Evolutionary conservation across 2,329 filamentous ascomycete species (phyloP).

Genomic region (Septoria linicola): DNA sequence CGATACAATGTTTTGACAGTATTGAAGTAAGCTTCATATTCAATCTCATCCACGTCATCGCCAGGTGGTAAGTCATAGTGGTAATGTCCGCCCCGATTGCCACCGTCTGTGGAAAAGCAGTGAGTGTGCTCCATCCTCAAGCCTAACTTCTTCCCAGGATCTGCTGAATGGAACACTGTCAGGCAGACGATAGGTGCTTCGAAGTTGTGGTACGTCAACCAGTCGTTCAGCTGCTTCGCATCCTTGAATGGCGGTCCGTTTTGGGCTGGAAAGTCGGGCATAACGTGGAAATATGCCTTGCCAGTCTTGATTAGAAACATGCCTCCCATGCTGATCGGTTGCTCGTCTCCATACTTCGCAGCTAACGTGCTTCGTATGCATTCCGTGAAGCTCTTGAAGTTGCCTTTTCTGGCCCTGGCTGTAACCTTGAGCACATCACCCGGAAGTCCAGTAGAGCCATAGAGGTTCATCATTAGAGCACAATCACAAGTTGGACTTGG

Average conservation of each 20-base stretch:
- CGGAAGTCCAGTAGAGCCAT: conserved; percentile 27
- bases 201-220: conserved; percentile 35
- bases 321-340: conserved; percentile 31
- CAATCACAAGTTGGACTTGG: conserved; percentile 30
- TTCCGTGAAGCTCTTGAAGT: conserved; percentile 32
- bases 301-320: conserved; percentile 33
- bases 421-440: conserved; percentile 34
- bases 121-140: conserved; percentile 38
- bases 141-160: conserved; percentile 31
- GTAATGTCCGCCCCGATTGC: conserved; percentile 34
- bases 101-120: conserved; percentile 32
- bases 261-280: conserved; percentile 35
- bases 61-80: conserved; percentile 30
- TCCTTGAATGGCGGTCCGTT: conserved; percentile 28
- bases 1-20: conserved; percentile 34
- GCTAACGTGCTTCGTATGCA: conserved; percentile 29
- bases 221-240: conserved; percentile 31
- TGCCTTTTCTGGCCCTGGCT: conserved; percentile 27
- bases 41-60: conserved; percentile 30
- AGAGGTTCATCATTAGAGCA: conserved; percentile 37
- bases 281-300: conserved; percentile 33
- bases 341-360: conserved; percentile 27
- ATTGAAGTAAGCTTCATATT: conserved; percentile 38
- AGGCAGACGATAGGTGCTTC: conserved; percentile 35
- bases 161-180: conserved; percentile 33